A percentile compares a stretch with the other conserved stretches of the same genome.
These are phyloP conservation scores for Penicillium fuscoglaucum DNA, from an alignment of 2,329 filamentous ascomycete species.

Conservation along the genomic window DNA sequence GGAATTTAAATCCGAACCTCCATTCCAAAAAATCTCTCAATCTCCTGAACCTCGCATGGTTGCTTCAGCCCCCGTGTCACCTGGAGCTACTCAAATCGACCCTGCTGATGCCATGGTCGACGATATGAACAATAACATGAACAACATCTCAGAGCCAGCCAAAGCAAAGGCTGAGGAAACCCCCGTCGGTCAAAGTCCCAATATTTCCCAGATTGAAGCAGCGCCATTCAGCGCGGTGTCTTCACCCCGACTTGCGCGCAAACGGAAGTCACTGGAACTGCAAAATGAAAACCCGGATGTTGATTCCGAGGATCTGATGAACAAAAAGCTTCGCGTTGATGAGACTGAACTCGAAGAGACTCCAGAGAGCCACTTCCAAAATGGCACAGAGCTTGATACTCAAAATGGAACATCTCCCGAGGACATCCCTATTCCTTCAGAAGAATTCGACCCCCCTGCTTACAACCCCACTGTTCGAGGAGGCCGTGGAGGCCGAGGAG, in stretches of 20 bases:
- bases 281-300: slow-evolving; percentile 20
- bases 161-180: slow-evolving; percentile 5
- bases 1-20: slow-evolving; percentile 10
- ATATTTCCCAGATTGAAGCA: slow-evolving; percentile 1
- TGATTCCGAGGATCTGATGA: slow-evolving; percentile 16
- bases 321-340: slow-evolving; percentile 37
- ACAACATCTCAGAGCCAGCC: neutral
- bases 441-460: slow-evolving; percentile 1
- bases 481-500: slow-evolving; percentile 19
- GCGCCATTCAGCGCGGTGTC: neutral
- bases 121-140: neutral
- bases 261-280: slow-evolving; percentile 30
- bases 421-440: slow-evolving; percentile 5
- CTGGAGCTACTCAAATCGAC: slow-evolving; percentile 10
- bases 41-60: slow-evolving; percentile 11
- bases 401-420: slow-evolving; percentile 24
- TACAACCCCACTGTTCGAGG: slow-evolving; percentile 7
- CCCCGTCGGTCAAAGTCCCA: neutral
- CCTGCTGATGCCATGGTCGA: slow-evolving; percentile 2
- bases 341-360: slow-evolving; percentile 27
- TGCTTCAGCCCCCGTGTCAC: slow-evolving; percentile 17
- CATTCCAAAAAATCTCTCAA: slow-evolving; percentile 19
- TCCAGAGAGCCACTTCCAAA: slow-evolving; percentile 25
- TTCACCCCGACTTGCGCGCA: slow-evolving; percentile 23
- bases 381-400: slow-evolving; percentile 21